phyloP scores from a whole-genome alignment of 1,139 yeast genomes.

The Protomyces gravidus region DNA sequence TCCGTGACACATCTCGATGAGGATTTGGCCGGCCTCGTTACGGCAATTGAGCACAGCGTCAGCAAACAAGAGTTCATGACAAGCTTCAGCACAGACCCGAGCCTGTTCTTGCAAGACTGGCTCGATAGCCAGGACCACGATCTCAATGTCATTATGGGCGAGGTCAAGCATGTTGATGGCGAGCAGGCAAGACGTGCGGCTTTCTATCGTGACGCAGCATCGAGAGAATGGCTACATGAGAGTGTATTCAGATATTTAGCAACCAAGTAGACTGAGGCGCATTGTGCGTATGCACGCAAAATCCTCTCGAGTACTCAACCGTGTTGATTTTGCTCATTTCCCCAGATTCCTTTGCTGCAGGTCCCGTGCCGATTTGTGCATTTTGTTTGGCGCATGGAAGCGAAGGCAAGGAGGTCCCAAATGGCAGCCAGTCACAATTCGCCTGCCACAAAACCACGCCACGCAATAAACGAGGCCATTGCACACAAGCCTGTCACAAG shows the following conservation, averaged over 20 bases:
- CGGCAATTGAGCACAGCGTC: constrained; percentile 61
- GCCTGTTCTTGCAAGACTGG: constrained; percentile 67
- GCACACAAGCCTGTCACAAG: too few relatives aligned
- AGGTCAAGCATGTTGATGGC: constrained; percentile 67
- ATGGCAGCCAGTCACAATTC: too few relatives aligned
- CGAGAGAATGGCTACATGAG: constrained; percentile 33
- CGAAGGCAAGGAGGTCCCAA: too few relatives aligned
- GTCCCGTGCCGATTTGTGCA: too few relatives aligned
- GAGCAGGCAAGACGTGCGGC: constrained; percentile 64
- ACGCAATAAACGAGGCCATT: too few relatives aligned
- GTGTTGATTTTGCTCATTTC: too few relatives aligned
- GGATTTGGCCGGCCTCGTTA: constrained; percentile 59
- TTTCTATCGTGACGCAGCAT: constrained; percentile 32
- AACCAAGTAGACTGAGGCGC: too few relatives aligned
- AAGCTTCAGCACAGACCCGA: constrained; percentile 71
- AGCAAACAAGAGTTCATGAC: constrained; percentile 68
- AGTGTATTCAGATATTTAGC: constrained; percentile 35
- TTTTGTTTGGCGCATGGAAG: too few relatives aligned
- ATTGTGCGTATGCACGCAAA: too few relatives aligned
- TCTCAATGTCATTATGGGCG: constrained; percentile 71
- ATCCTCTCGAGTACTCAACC: too few relatives aligned
- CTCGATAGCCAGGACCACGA: constrained; percentile 70
- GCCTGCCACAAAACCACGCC: too few relatives aligned
- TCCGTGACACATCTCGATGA: constrained; percentile 49
- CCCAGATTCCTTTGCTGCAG: too few relatives aligned